Conservation (phyloP, 495 filamentous ascomycete species). For the Chaetomidium leptoderma region DNA sequence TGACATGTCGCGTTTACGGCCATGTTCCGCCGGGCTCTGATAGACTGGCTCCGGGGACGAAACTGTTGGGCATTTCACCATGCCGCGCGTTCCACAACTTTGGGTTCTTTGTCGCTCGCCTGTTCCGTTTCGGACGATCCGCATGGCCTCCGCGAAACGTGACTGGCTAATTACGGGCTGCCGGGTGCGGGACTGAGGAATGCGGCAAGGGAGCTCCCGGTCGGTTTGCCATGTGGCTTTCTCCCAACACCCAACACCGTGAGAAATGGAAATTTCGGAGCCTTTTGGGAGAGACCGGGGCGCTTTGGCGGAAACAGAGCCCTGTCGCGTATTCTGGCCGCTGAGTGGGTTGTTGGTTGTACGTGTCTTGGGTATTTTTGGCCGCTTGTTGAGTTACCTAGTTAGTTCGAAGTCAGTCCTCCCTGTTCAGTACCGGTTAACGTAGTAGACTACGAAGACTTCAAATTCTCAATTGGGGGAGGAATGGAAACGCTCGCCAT, state of each 20-base stretch:
- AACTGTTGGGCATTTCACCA: not conserved
- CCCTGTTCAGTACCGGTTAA: no score
- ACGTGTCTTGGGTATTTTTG: no score
- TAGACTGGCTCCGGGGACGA: no score
- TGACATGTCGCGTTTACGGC: not conserved
- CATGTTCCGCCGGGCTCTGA: not conserved
- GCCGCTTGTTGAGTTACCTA: no score
- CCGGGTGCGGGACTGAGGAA: not conserved
- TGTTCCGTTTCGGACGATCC: not conserved
- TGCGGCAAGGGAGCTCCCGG: not conserved
- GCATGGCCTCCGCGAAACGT: not conserved
- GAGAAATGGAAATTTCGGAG: not conserved
- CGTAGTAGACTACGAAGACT: no score
- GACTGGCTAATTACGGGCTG: not conserved
- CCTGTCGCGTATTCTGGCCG: not conserved
- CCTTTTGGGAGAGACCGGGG: not conserved
- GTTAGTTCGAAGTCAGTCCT: no score
- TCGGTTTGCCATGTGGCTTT: conserved; percentile 4
- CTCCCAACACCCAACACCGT: not conserved
- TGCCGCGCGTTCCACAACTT: not conserved
- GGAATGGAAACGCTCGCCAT: no score
- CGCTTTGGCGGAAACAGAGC: not conserved
- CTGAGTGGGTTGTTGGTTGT: not conserved
- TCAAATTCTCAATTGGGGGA: no score
- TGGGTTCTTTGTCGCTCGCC: not conserved